Evolutionary conservation across 306 rosid species (phyloP), one percentile per base, ranked within the genome.

Genomic region (Pyrus pyrifolia): DNA sequence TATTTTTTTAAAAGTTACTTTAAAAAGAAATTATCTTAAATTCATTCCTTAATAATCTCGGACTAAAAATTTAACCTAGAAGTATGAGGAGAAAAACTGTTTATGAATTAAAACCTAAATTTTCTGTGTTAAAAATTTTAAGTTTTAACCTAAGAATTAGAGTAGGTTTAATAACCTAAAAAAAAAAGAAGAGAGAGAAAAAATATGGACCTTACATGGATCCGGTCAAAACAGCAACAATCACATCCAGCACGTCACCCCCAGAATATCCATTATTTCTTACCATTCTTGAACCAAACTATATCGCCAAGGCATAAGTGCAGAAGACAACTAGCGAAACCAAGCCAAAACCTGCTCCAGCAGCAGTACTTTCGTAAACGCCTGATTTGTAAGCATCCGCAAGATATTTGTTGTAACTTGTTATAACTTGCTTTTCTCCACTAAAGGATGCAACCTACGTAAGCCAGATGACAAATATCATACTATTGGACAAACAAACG

Each of bases 231-330:
- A 93, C 89, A 27, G 97, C 91, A 46, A 91, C 25, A 31, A 93
- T 88, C 70, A 93, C 95, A 67, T 89, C 91, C 64, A 93, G 55
- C 72, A 93, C 97, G 1, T 79, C 86, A 53, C 98, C 98, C 1
- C 98, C 98, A 21, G 76, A 85, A 38, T 93, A 89, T 77, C 96
- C 96, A n/a, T 87, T 87, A 35, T 91, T 88, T 74, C 88, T 75
- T 27, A 93, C 82, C 96, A 93, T 78, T 85, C 83, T 91, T 67
- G 90, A 85, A 13, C 97, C 98, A 81, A 81, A 93, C 98, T 97
- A 93, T 60, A 86, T 85, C 67, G 97, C 97, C 82, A 91, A 77
- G 46, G 89, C 89, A 82, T 91, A 93, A 21, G 91, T 77, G 30
- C 88, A 23, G 79, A 88, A 89, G 58, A 91, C 59, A 49, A 91